Percentiles rank a stretch among this genome's conserved stretches.
phyloP scores from a whole-genome alignment of 306 rosid genomes.

The Sicyos baderoa region DNA sequence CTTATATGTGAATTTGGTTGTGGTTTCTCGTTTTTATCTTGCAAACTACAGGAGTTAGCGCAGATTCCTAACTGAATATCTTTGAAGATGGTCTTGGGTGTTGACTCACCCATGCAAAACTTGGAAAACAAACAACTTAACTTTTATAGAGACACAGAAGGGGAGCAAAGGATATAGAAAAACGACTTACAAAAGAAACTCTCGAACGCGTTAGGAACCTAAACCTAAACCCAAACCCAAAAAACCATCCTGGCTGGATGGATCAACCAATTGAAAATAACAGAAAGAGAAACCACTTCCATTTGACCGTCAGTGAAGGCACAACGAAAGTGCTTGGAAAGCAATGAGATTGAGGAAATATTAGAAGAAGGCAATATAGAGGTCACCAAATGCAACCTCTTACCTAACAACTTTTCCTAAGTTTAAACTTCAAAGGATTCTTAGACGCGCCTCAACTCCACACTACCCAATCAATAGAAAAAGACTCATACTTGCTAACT shows the following conservation, averaged over 20 bases:
- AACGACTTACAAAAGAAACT: not conserved
- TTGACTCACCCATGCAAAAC: not conserved
- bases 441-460: too few relatives aligned
- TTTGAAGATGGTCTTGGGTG: not conserved
- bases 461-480: too few relatives aligned
- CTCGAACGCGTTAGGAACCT: not conserved
- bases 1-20: too few relatives aligned
- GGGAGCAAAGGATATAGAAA: not conserved
- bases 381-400: not conserved
- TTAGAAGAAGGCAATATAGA: not conserved
- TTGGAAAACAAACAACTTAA: not conserved
- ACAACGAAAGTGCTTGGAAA: not conserved
- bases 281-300: not conserved
- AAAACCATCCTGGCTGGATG: not conserved
- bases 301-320: not conserved
- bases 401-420: not conserved
- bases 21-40: too few relatives aligned
- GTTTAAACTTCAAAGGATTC: too few relatives aligned
- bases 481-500: too few relatives aligned
- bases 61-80: not conserved
- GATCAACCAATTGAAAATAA: not conserved
- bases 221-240: not conserved
- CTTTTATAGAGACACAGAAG: not conserved
- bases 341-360: not conserved
- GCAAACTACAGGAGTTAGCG: too few relatives aligned